Conservation (phyloP, 345 rosid genomes). For the Anastatica hierochuntica region DNA sequence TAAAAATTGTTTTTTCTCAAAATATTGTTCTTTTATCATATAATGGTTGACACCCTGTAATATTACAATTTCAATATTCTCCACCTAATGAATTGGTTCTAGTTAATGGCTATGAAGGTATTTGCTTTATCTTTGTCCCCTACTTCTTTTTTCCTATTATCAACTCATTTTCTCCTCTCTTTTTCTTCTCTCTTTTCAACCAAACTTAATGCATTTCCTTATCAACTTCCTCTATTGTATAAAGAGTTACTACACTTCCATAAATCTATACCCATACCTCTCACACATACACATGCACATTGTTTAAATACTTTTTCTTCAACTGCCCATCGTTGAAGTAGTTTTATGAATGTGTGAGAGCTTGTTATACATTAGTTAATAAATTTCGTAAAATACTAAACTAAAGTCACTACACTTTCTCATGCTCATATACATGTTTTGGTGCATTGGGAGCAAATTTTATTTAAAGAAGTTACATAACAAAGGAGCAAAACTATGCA, state of each 20-base stretch:
- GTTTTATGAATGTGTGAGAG: background rate
- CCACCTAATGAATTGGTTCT: slow-evolving; percentile 29
- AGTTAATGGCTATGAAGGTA: slow-evolving; percentile 16
- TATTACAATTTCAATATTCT: slow-evolving; percentile 12
- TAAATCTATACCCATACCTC: slow-evolving; percentile 15
- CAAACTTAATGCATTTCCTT: slow-evolving; percentile 22
- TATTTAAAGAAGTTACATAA: background rate
- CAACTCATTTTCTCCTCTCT: slow-evolving; percentile 6
- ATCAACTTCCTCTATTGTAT: slow-evolving; percentile 24
- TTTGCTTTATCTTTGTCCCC: slow-evolving; percentile 26
- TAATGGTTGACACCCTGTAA: slow-evolving; percentile 29
- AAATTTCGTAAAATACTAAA: background rate
- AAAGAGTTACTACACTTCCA: slow-evolving; percentile 20
- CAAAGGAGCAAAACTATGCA: background rate
- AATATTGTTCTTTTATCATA: background rate
- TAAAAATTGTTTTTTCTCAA: background rate
- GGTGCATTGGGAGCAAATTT: background rate
- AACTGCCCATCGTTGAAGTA: background rate
- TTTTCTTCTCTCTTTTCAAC: slow-evolving; percentile 14
- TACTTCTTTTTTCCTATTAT: slow-evolving; percentile 9
- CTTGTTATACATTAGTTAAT: background rate
- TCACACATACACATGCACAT: slow-evolving; percentile 4
- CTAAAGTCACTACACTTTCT: slow-evolving; percentile 3
- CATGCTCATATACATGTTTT: background rate
- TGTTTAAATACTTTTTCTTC: background rate